A percentile compares a stretch with the other conserved stretches of the same genome.
Evolutionary conservation across 2,329 filamentous ascomycete genomes (phyloP).

Genomic region (Zymoseptoria crescenta): DNA sequence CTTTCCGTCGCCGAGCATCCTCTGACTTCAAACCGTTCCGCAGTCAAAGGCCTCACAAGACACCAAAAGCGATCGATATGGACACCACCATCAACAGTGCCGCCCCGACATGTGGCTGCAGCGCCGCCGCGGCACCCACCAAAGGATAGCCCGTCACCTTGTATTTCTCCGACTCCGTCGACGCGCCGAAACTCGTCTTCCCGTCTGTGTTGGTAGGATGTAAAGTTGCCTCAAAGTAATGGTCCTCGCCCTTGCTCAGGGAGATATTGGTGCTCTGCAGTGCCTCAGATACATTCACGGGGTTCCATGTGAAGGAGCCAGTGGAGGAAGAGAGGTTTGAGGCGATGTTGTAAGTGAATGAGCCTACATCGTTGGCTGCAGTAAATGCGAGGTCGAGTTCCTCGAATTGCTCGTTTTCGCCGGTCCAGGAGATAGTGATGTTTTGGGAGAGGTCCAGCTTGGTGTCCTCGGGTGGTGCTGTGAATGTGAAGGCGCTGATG

Average conservation of each 20-base stretch:
- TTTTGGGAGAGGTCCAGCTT: background rate
- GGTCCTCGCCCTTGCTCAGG: background rate
- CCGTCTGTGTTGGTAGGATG: background rate
- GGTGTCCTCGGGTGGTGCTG: background rate
- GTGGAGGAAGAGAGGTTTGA: background rate
- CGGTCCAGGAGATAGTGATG: background rate
- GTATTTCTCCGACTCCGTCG: background rate
- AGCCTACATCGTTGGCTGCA: background rate
- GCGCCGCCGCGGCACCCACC: background rate
- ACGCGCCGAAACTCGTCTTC: background rate
- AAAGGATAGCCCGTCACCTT: background rate
- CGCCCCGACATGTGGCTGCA: background rate
- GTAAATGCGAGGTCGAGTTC: background rate
- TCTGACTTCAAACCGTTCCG: background rate
- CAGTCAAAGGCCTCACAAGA: background rate
- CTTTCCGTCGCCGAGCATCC: background rate
- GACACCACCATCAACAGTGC: background rate
- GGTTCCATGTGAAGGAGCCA: background rate
- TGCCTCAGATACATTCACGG: background rate
- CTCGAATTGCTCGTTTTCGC: background rate
- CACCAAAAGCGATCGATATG: background rate
- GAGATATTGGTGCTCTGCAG: background rate
- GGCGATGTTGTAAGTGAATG: background rate
- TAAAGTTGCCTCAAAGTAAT: background rate
- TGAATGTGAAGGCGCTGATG: background rate